A percentile compares a stretch with the other conserved stretches of the same genome.
phyloP scores from a whole-genome alignment of 2,329 filamentous ascomycete species.

The Venturia nashicola region DNA sequence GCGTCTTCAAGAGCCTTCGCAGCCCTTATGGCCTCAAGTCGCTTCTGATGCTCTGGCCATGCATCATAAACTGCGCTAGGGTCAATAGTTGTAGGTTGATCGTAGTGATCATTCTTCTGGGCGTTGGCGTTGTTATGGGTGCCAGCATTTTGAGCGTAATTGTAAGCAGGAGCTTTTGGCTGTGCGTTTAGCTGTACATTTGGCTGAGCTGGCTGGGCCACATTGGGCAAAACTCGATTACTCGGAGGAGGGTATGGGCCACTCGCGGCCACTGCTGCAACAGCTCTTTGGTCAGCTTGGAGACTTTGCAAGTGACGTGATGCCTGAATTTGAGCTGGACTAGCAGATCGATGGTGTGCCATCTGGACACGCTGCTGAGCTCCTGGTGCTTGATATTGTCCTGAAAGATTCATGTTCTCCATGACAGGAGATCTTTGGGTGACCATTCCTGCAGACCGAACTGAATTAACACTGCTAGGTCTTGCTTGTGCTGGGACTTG shows the following conservation, averaged over 20 bases:
- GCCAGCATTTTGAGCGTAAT: constrained; percentile 13
- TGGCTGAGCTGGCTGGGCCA: constrained; percentile 7
- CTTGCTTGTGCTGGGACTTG: neutral
- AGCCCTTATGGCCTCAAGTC: constrained; percentile 22
- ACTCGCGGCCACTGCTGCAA: neutral
- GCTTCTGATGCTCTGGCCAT: constrained; percentile 35
- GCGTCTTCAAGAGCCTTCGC: constrained; percentile 22
- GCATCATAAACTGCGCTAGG: constrained; percentile 43
- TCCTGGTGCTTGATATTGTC: constrained; percentile 18
- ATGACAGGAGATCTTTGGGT: constrained; percentile 17
- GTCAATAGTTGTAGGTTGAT: constrained; percentile 33
- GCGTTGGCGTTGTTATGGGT: constrained; percentile 9
- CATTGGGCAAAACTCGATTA: constrained; percentile 3
- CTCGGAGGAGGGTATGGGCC: neutral
- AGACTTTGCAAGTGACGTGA: constrained; percentile 11
- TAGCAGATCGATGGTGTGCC: constrained; percentile 19
- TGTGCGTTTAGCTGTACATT: neutral
- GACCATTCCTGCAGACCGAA: constrained; percentile 16
- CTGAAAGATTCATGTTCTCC: constrained; percentile 9
- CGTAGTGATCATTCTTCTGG: neutral
- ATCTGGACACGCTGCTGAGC: constrained; percentile 13
- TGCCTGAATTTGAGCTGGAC: constrained; percentile 19
- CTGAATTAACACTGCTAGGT: constrained; percentile 10
- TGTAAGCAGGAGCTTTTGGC: neutral
- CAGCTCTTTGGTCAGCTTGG: constrained; percentile 1